phyloP scores from a whole-genome alignment of 768 basidiomycete genomes.

The Macrolepiota albuminosa region DNA sequence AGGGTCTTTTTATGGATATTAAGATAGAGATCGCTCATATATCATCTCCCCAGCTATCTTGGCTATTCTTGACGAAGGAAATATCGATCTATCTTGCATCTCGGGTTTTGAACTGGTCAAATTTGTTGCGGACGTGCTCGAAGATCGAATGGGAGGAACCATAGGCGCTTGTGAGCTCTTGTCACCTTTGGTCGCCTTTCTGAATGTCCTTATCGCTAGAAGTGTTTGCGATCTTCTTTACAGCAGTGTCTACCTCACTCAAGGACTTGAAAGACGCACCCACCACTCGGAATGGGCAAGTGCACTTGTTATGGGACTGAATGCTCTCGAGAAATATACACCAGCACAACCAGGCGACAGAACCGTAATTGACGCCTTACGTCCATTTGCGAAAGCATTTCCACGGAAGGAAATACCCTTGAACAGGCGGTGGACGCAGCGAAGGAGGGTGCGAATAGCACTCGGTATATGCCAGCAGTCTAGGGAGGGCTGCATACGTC shows the following conservation, averaged over 20 bases:
- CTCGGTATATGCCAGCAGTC: conserved; percentile 40
- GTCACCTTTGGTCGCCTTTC: background rate
- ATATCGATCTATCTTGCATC: conserved; percentile 15
- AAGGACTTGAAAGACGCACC: background rate
- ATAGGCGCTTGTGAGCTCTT: conserved; percentile 40
- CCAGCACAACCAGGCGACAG: conserved; percentile 50
- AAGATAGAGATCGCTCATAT: background rate
- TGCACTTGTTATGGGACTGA: conserved; percentile 23
- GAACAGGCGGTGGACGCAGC: conserved; percentile 31
- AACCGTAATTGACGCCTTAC: conserved; percentile 52
- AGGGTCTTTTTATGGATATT: background rate
- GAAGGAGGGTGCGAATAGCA: conserved; percentile 40
- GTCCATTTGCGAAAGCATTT: conserved; percentile 38
- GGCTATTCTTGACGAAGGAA: conserved; percentile 4
- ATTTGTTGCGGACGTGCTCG: conserved; percentile 36
- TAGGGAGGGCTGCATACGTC: conserved; percentile 51
- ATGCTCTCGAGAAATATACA: conserved; percentile 35
- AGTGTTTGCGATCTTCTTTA: conserved; percentile 44
- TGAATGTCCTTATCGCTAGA: background rate
- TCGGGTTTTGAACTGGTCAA: conserved; percentile 20
- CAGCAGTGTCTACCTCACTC: conserved; percentile 27
- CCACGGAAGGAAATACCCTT: conserved; percentile 15
- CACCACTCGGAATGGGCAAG: conserved; percentile 4
- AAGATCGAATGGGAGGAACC: conserved; percentile 53
- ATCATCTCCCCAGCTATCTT: background rate